Conservation (phyloP, 1,284 basidiomycete genomes). For the Cutaneotrichosporon cavernicola region DNA sequence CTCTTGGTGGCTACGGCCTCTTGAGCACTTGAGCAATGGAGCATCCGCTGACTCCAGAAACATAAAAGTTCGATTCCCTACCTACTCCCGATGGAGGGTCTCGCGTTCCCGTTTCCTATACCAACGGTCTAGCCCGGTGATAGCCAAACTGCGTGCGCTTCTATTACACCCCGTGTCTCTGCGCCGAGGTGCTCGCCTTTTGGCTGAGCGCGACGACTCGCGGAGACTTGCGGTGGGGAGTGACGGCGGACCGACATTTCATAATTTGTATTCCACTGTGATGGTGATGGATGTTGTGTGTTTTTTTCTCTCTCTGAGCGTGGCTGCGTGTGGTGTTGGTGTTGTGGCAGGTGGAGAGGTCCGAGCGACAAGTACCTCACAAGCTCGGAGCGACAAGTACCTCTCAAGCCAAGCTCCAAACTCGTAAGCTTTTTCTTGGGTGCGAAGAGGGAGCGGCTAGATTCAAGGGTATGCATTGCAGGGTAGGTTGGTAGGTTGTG, state of each 20-base stretch:
- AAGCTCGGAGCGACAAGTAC: no score
- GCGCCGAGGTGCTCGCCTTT: slow-evolving; percentile 27
- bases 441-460: neutral
- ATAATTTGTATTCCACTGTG: slow-evolving; percentile 4
- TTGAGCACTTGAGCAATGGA: neutral
- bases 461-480: slow-evolving; percentile 6
- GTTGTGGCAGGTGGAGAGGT: neutral
- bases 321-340: neutral
- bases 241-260: slow-evolving; percentile 31
- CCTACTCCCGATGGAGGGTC: slow-evolving; percentile 48
- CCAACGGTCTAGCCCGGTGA: slow-evolving; percentile 38
- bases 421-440: no score
- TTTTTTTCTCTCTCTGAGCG: neutral
- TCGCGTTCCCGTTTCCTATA: slow-evolving; percentile 54
- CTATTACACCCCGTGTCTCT: slow-evolving; percentile 14
- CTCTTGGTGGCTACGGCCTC: neutral
- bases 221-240: slow-evolving; percentile 23
- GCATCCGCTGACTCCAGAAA: slow-evolving; percentile 32
- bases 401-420: no score
- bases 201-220: slow-evolving; percentile 31
- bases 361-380: no score
- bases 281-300: neutral
- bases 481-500: neutral
- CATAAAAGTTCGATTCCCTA: slow-evolving; percentile 53
- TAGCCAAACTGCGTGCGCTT: slow-evolving; percentile 37